Percentiles rank a stretch among this genome's conserved stretches.
Conservation (phyloP, 2,329 filamentous ascomycete genomes). For the Sporothrix phasma region DNA sequence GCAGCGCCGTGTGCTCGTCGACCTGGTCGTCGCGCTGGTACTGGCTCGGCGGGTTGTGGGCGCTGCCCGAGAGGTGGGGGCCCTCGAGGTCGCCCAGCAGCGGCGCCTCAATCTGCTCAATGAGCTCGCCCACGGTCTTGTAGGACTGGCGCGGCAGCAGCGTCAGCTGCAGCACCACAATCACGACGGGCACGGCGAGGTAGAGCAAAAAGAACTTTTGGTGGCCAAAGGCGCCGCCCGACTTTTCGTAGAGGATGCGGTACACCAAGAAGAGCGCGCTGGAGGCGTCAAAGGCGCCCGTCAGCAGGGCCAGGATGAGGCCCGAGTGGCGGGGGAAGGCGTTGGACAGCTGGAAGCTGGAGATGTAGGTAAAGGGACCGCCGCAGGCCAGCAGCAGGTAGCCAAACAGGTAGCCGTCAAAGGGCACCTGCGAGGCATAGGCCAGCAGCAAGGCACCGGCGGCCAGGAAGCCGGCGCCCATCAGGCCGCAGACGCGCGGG, state of each 20-base stretch:
- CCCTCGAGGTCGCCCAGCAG: not conserved
- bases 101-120: constrained; percentile 56
- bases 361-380: constrained; percentile 73
- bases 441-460: constrained; percentile 65
- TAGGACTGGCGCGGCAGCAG: constrained; percentile 69
- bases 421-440: constrained; percentile 51
- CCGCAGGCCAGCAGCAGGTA: constrained; percentile 70
- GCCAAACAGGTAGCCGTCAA: constrained; percentile 66
- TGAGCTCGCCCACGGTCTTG: constrained; percentile 76
- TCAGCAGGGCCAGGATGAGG: constrained; percentile 68
- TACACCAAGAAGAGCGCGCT: constrained; percentile 70
- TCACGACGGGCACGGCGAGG: constrained; percentile 57
- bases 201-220: constrained; percentile 64
- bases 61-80: not conserved
- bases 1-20: constrained; percentile 46
- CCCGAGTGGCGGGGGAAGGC: constrained; percentile 69
- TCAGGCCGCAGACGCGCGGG: constrained; percentile 63
- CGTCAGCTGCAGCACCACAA: constrained; percentile 56
- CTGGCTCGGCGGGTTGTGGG: constrained; percentile 12
- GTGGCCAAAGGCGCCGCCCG: constrained; percentile 44
- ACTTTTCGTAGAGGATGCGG: constrained; percentile 54
- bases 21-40: constrained; percentile 39
- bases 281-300: constrained; percentile 74
- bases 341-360: constrained; percentile 76
- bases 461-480: constrained; percentile 58